These are phyloP conservation scores for Coffea eugenioides DNA, from an alignment of 257 asterid genomes.

Conservation along the genomic window DNA sequence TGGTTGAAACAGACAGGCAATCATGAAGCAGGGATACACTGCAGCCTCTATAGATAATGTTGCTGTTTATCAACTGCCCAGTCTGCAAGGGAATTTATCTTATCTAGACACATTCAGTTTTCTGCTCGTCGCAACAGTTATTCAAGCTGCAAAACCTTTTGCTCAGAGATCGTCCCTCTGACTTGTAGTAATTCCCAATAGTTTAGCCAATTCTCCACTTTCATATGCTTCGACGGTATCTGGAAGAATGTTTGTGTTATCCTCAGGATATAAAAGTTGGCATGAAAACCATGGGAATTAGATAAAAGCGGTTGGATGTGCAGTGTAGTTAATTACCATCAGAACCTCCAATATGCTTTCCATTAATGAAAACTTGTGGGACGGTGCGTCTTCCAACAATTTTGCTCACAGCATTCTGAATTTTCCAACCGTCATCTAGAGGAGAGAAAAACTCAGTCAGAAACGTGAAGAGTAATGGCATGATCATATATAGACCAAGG, in stretches of 20 bases:
- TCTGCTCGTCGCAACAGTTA: background rate
- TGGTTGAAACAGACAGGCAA: background rate
- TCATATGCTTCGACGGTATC: slow-evolving; percentile 81
- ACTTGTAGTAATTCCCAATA: slow-evolving; percentile 42
- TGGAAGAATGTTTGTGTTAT: slow-evolving; percentile 24
- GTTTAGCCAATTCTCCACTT: slow-evolving; percentile 63
- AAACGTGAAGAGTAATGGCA: background rate
- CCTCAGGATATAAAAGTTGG: background rate
- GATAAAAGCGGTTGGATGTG: background rate
- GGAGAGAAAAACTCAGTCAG: background rate
- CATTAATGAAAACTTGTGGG: slow-evolving; percentile 86
- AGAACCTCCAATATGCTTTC: slow-evolving; percentile 93
- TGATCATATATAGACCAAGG: background rate
- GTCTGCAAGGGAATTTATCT: background rate
- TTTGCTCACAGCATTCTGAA: slow-evolving; percentile 77
- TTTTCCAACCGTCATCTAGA: slow-evolving; percentile 66
- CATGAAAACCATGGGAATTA: background rate
- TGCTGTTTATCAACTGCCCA: background rate
- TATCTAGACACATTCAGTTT: background rate
- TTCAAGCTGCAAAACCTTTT: slow-evolving; percentile 3
- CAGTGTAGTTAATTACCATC: slow-evolving; percentile 57
- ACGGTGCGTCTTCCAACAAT: slow-evolving; percentile 77
- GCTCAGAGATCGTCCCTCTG: slow-evolving; percentile 67
- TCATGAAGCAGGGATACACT: background rate
- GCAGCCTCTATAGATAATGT: background rate